Conservation (phyloP, 306 rosid species). For the Potentilla sterilis region DNA sequence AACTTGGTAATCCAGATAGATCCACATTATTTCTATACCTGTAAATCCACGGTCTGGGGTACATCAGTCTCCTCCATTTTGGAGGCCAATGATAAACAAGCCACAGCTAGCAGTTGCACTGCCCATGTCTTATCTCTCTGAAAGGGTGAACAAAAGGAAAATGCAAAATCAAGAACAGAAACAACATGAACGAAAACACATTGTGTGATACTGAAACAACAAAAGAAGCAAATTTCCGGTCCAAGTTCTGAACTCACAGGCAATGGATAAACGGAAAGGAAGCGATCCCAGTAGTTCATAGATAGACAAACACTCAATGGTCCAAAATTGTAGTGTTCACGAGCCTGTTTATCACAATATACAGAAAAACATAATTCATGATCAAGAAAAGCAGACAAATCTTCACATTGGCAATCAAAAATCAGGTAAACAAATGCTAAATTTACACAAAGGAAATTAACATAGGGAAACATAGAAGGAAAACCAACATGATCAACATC, state of each 20-base stretch:
- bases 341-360: conserved; percentile 57
- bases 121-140: conserved; percentile 55
- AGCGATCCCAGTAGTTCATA: conserved; percentile 79
- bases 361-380: conserved; percentile 16
- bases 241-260: conserved; percentile 50
- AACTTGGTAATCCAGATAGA: conserved; percentile 7
- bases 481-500: conserved; percentile 18
- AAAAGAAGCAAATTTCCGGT: conserved; percentile 10
- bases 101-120: conserved; percentile 55
- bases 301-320: conserved; percentile 51
- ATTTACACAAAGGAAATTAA: not conserved
- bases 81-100: conserved; percentile 70
- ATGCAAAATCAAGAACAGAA: conserved; percentile 17
- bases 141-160: conserved; percentile 11
- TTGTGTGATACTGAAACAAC: not conserved
- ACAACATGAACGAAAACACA: conserved; percentile 14
- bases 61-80: conserved; percentile 62
- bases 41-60: conserved; percentile 46
- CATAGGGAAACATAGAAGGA: conserved; percentile 3
- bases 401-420: conserved; percentile 10
- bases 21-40: conserved; percentile 40
- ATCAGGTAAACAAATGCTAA: not conserved
- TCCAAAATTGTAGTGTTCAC: conserved; percentile 52
- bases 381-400: conserved; percentile 6
- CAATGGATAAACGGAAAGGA: conserved; percentile 51